A percentile compares a stretch with the other conserved stretches of the same genome.
These are phyloP conservation scores for Daedalea quercina DNA, from an alignment of 768 basidiomycete species.

Conservation along the genomic window DNA sequence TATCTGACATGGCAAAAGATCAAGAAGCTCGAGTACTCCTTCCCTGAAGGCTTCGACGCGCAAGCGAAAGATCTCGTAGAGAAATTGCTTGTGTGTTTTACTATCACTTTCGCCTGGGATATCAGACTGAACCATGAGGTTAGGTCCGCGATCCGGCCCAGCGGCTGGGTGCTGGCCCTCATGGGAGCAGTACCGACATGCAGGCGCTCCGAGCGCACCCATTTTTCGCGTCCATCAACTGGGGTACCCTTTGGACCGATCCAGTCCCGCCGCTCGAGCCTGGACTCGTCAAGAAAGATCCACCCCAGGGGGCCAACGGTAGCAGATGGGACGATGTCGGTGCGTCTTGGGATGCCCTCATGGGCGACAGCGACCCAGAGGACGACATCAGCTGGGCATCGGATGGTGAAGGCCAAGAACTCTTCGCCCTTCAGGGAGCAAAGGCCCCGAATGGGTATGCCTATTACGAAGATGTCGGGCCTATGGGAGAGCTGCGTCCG, in stretches of 20 bases:
- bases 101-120: neutral
- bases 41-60: slow-evolving; percentile 80
- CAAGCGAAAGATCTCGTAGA: slow-evolving; percentile 77
- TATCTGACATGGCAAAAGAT: slow-evolving; percentile 96
- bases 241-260: slow-evolving; percentile 63
- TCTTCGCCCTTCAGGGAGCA: neutral
- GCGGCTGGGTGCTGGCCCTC: slow-evolving; percentile 51
- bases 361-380: slow-evolving; percentile 44
- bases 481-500: slow-evolving; percentile 34
- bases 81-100: slow-evolving; percentile 58
- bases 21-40: slow-evolving; percentile 78
- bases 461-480: slow-evolving; percentile 33
- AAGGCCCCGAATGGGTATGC: slow-evolving; percentile 6
- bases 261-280: slow-evolving; percentile 50
- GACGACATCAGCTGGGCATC: slow-evolving; percentile 51
- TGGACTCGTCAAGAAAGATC: slow-evolving; percentile 45
- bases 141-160: slow-evolving; percentile 52
- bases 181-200: slow-evolving; percentile 31
- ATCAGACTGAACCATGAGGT: slow-evolving; percentile 32
- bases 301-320: neutral
- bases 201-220: slow-evolving; percentile 49
- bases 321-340: slow-evolving; percentile 21
- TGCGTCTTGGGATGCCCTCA: slow-evolving; percentile 45
- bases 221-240: slow-evolving; percentile 54
- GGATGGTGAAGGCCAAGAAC: slow-evolving; percentile 31